phyloP scores from a whole-genome alignment of 176 grass and related monocot species.

The Carex cristatella region DNA sequence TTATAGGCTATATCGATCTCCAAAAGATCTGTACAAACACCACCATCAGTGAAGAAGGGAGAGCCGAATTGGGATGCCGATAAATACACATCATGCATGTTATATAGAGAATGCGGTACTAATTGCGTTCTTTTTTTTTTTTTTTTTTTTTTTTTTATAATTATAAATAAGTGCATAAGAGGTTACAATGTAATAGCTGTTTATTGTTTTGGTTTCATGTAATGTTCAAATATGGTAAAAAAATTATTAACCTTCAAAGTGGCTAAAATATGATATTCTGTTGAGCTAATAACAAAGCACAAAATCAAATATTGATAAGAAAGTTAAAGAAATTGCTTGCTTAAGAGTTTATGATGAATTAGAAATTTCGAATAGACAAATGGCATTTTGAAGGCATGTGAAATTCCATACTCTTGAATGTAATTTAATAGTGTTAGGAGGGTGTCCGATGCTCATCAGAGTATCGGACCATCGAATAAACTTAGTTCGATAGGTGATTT shows the following conservation, averaged over 20 bases:
- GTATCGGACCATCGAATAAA: too few relatives aligned
- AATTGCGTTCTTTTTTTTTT: background rate
- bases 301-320: background rate
- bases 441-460: too few relatives aligned
- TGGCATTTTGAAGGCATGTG: background rate
- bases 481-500: too few relatives aligned
- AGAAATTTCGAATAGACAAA: background rate
- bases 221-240: background rate
- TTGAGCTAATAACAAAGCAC: background rate
- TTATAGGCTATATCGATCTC: conserved; percentile 90
- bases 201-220: background rate
- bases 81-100: conserved; percentile 18
- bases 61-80: conserved; percentile 62
- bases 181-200: background rate
- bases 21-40: conserved; percentile 86
- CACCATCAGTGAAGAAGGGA: conserved; percentile 41
- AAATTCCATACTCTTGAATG: background rate
- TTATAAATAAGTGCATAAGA: background rate
- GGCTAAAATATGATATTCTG: background rate
- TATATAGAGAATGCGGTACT: conserved; percentile 20
- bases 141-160: background rate
- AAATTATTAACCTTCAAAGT: background rate
- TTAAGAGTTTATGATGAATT: background rate
- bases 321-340: background rate
- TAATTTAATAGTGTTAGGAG: background rate